Evolutionary conservation across 1,284 basidiomycete genomes (phyloP).

Genomic region (Cystobasidium slooffiae): DNA sequence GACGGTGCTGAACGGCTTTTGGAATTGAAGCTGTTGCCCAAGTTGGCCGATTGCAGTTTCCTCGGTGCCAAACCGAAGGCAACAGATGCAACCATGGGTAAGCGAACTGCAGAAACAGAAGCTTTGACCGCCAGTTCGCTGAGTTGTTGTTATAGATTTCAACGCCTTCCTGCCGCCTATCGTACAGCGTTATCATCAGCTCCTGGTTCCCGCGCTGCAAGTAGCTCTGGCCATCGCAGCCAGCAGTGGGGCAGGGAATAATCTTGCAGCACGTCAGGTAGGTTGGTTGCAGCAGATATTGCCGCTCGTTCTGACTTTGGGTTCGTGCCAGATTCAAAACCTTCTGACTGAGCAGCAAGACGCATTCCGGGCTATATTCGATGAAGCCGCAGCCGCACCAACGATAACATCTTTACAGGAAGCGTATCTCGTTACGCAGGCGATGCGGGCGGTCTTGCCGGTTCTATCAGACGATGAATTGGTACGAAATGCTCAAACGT

Average conservation of each 20-base stretch:
- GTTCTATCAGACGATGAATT: constrained; percentile 75
- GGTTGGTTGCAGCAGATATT: constrained; percentile 44
- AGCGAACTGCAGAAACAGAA: constrained; percentile 48
- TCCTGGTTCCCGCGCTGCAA: constrained; percentile 83
- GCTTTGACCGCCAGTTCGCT: not conserved
- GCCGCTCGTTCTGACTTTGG: not conserved
- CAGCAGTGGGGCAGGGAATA: constrained; percentile 57
- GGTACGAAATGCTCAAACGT: constrained; percentile 59
- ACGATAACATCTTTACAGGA: constrained; percentile 72
- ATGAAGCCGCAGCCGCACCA: constrained; percentile 69
- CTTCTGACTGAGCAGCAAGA: constrained; percentile 78
- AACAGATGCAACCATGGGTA: constrained; percentile 79
- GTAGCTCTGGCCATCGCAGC: constrained; percentile 72
- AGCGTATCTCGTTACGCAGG: constrained; percentile 72
- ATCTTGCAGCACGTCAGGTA: constrained; percentile 70
- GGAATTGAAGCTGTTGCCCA: constrained; percentile 75
- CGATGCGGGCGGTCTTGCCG: constrained; percentile 70
- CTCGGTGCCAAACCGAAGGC: constrained; percentile 78
- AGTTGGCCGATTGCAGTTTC: constrained; percentile 85
- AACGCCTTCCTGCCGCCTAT: constrained; percentile 86
- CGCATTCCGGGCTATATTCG: constrained; percentile 76
- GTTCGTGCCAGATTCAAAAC: constrained; percentile 65
- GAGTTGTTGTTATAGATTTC: constrained; percentile 63
- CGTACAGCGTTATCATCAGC: constrained; percentile 82
- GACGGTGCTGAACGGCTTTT: constrained; percentile 83